phyloP scores from a whole-genome alignment of 2,329 filamentous ascomycete genomes.

The Trematosphaeria pertusa region DNA sequence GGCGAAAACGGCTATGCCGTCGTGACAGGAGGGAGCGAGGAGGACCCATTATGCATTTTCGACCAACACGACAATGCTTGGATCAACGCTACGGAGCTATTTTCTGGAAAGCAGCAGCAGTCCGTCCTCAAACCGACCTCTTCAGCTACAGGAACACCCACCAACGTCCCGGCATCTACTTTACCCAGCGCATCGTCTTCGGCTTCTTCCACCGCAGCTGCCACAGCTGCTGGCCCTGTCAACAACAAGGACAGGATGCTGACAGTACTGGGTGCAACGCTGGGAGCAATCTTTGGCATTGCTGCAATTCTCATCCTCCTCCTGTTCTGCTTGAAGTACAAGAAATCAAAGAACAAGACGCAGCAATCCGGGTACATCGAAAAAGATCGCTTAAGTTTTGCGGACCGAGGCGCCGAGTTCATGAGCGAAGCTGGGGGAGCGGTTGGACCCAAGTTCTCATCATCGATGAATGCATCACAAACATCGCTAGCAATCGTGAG shows the following conservation, averaged over 20 bases:
- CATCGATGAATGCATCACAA: conserved; percentile 44
- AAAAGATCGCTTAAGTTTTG: conserved; percentile 57
- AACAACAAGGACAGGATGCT: conserved; percentile 57
- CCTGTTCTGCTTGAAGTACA: conserved; percentile 72
- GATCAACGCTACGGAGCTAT: conserved; percentile 72
- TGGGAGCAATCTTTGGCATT: conserved; percentile 81
- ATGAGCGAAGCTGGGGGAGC: conserved; percentile 60
- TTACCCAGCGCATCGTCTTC: conserved; percentile 25
- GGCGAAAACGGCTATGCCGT: conserved; percentile 72
- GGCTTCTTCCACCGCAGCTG: conserved; percentile 45
- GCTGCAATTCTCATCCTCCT: conserved; percentile 73
- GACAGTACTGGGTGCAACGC: conserved; percentile 77
- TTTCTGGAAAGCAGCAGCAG: conserved; percentile 57
- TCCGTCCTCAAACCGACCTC: conserved; percentile 37
- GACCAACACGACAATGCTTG: conserved; percentile 77
- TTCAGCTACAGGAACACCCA: conserved; percentile 32
- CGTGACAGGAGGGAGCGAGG: conserved; percentile 72
- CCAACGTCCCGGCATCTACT: conserved; percentile 41
- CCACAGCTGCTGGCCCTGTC: conserved; percentile 32
- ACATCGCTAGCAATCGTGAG: conserved; percentile 57
- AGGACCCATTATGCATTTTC: conserved; percentile 78
- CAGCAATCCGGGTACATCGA: conserved; percentile 63
- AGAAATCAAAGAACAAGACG: conserved; percentile 64
- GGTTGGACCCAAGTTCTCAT: conserved; percentile 38
- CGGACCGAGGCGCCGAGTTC: conserved; percentile 59